Conservation (phyloP, 2,329 filamentous ascomycete genomes). For the Fusarium sp. region DNA sequence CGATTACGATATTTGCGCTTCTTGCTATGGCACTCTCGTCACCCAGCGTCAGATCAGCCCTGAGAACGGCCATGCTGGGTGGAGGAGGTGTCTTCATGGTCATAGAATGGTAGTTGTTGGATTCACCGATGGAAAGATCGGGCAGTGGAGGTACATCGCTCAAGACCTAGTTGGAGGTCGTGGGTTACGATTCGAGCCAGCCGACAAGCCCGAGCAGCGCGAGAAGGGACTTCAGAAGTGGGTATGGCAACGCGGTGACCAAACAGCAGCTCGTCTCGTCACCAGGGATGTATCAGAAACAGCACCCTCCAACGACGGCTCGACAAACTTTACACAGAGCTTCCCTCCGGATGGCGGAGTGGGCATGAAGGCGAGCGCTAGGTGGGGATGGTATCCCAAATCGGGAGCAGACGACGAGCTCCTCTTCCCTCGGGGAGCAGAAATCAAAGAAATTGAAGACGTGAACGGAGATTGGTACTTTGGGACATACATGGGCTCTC, state of each 20-base stretch:
- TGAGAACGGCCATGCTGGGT: constrained; percentile 80
- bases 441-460: constrained; percentile 83
- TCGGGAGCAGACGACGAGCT: constrained; percentile 74
- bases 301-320: constrained; percentile 48
- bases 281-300: constrained; percentile 59
- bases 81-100: constrained; percentile 80
- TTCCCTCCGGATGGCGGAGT: constrained; percentile 81
- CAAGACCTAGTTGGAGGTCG: constrained; percentile 80
- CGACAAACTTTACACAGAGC: constrained; percentile 39
- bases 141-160: constrained; percentile 71
- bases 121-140: constrained; percentile 73
- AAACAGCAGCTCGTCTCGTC: constrained; percentile 57
- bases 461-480: constrained; percentile 92
- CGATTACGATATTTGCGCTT: constrained; percentile 85
- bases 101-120: constrained; percentile 86
- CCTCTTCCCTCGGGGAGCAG: constrained; percentile 81
- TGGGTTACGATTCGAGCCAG: constrained; percentile 67
- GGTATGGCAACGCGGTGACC: constrained; percentile 58
- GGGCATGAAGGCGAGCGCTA: constrained; percentile 68
- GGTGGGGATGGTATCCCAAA: constrained; percentile 81
- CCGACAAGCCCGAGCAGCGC: constrained; percentile 48
- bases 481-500: constrained; percentile 81
- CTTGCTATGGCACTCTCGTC: constrained; percentile 77
- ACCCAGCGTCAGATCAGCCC: constrained; percentile 68
- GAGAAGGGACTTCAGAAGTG: constrained; percentile 56